Evolutionary conservation across 1,139 yeast genomes (phyloP).

Genomic region (Blastobotrys raffinosifermentans): DNA sequence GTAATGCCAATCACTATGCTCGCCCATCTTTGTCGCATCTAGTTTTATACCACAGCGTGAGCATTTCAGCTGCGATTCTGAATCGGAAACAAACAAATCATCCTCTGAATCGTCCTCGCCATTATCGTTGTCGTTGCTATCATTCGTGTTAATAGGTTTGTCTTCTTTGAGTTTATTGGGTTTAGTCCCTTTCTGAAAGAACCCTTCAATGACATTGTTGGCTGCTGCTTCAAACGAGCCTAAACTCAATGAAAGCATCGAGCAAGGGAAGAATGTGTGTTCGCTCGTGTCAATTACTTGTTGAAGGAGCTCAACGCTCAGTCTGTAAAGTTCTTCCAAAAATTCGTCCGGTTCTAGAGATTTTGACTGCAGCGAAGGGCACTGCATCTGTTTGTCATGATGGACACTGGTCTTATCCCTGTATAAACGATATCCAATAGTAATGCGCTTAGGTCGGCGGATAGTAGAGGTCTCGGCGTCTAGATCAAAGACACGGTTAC

Average conservation of each 20-base stretch:
- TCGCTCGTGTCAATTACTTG: slow-evolving; percentile 4
- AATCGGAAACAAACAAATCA: slow-evolving; percentile 16
- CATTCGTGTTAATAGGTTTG: not conserved
- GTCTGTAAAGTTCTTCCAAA: slow-evolving; percentile 21
- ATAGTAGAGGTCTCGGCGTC: slow-evolving; percentile 46
- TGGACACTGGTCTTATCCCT: slow-evolving; percentile 3
- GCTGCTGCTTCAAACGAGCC: slow-evolving; percentile 10
- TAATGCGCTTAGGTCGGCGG: slow-evolving; percentile 35
- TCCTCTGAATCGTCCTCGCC: slow-evolving; percentile 17
- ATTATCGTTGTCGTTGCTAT: slow-evolving; percentile 1
- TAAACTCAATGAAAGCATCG: slow-evolving; percentile 11
- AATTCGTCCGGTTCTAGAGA: slow-evolving; percentile 18
- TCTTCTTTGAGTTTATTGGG: slow-evolving; percentile 1
- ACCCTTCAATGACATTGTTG: slow-evolving; percentile 5
- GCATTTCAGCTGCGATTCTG: slow-evolving; percentile 20
- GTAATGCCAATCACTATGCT: slow-evolving; percentile 39
- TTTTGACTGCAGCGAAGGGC: slow-evolving; percentile 11
- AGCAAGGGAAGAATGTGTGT: slow-evolving; percentile 9
- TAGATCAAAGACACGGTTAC: slow-evolving; percentile 62
- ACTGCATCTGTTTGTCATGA: slow-evolving; percentile 21
- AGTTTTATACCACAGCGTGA: slow-evolving; percentile 25
- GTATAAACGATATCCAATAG: slow-evolving; percentile 22
- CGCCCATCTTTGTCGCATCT: slow-evolving; percentile 19
- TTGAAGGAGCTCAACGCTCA: slow-evolving; percentile 24
- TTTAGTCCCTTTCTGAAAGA: slow-evolving; percentile 5